These are phyloP conservation scores for Tetradesmus obliquus DNA, from an alignment of 139 green algal species.

Conservation along the genomic window DNA sequence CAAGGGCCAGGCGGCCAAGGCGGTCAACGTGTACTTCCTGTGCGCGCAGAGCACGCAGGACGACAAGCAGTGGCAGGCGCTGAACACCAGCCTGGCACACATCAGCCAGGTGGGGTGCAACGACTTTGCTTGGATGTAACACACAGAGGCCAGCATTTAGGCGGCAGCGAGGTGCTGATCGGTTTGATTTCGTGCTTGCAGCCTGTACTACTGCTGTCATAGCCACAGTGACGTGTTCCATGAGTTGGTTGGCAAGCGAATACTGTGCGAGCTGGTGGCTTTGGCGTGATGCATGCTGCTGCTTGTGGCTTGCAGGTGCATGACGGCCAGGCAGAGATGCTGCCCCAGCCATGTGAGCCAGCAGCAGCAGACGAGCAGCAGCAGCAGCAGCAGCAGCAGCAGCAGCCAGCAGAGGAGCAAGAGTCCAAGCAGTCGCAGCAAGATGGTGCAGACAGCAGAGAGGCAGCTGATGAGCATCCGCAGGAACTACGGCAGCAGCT, in stretches of 20 bases:
- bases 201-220: too few species aligned
- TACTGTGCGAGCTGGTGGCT: not conserved
- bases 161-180: too few species aligned
- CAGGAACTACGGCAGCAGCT: not conserved
- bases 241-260: not conserved
- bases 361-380: not conserved
- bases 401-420: not conserved
- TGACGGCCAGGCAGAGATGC: conserved; percentile 25
- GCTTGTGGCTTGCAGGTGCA: conserved; percentile 20
- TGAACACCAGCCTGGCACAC: conserved; percentile 65
- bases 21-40: conserved; percentile 95
- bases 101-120: conserved; percentile 47
- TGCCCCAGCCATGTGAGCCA: not conserved
- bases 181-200: too few species aligned
- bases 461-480: not conserved
- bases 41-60: conserved; percentile 80
- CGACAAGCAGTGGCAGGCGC: conserved; percentile 71
- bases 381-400: conserved; percentile 2
- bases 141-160: too few species aligned
- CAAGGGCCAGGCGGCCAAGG: conserved; percentile 70
- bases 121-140: too few species aligned
- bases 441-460: not conserved
- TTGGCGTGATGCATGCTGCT: not conserved
- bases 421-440: not conserved
- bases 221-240: too few species aligned